Base-by-base conservation (phyloP, 345 rosid species). In the Brassica rapa region DNA sequence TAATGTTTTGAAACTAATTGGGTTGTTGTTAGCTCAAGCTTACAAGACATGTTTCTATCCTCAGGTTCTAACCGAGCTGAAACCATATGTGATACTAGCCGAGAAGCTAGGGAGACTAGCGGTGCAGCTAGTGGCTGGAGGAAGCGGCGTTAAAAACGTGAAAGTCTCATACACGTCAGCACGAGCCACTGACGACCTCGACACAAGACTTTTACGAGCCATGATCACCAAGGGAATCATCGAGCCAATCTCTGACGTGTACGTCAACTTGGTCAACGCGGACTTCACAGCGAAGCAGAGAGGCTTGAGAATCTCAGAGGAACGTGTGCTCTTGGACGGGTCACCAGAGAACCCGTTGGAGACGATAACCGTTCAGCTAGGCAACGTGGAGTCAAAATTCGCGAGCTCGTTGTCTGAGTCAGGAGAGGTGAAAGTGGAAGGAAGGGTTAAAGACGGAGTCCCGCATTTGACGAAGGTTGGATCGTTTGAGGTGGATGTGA, bases 181-280 rank as follows among this genome's bases (percentile, higher is more conserved):
- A 16, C 85, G 93, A 83, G 88, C 93, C 24, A 90, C 93, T 0
- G 93, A 91, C 25, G 94, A 91, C 63, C 93, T 91, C 1, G 97
- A 91, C 89, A 91, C 94, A 5, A 91, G 97, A 81, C 86, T 90
- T 68, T 89, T 90, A 51, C 87, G 97, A 19, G 97, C 97, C 49
- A 90, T 91, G 94, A 90, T 90, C 68, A 88, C 83, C 29, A 90
- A 90, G 82, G 97, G 93, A 62, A 75, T 90, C 49, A 87, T 91
- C 8, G 97, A 91, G 78, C 94, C 97, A 4, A 91, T 91, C 73
- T 90, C 94, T 2, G 74, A 81, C 27, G 91, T 90, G 15, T 90
- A 87, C 39, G 88, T 91, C 53, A 91, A 91, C 87, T 72, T 91
- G 72, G 94, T 91, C 29, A 91, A 91, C 39, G 94, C 97, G 2